phyloP scores from a whole-genome alignment of 2,329 filamentous ascomycete species.

The Hymenoscyphus infarciens region DNA sequence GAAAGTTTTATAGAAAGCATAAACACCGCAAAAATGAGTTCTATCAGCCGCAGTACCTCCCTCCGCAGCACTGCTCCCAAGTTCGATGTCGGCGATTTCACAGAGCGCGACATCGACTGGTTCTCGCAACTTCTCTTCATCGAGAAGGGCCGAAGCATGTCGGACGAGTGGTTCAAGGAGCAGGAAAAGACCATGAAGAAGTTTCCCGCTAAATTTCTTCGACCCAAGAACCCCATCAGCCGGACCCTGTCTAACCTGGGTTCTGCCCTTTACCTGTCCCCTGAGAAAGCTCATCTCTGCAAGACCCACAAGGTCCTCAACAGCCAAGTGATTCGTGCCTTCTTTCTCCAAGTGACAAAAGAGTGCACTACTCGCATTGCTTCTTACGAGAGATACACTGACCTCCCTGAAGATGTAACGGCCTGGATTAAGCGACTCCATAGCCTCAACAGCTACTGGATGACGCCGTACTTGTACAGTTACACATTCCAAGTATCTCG shows the following conservation, averaged over 20 bases:
- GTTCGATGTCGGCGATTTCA: neutral
- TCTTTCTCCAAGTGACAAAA: neutral
- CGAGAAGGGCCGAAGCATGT: neutral
- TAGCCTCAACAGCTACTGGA: conserved; percentile 34
- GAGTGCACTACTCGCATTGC: neutral
- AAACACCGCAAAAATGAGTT: too few species aligned
- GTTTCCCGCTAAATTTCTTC: neutral
- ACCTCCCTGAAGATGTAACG: neutral
- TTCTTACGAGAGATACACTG: neutral
- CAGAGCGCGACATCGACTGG: neutral
- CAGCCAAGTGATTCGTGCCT: neutral
- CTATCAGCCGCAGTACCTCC: too few species aligned
- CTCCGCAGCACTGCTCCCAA: neutral
- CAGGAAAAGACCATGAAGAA: neutral
- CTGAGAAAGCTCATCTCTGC: neutral
- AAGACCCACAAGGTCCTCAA: neutral
- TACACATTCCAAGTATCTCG: conserved; percentile 34
- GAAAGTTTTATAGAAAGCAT: too few species aligned
- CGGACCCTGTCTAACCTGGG: neutral
- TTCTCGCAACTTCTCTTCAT: neutral
- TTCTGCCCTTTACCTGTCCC: neutral
- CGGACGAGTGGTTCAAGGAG: neutral
- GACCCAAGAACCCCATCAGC: neutral
- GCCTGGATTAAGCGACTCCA: conserved; percentile 14
- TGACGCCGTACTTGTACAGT: conserved; percentile 37